Percentiles rank a stretch among this genome's conserved stretches.
Evolutionary conservation across 768 basidiomycete species (phyloP).

Genomic region (Fomitopsis serialis): DNA sequence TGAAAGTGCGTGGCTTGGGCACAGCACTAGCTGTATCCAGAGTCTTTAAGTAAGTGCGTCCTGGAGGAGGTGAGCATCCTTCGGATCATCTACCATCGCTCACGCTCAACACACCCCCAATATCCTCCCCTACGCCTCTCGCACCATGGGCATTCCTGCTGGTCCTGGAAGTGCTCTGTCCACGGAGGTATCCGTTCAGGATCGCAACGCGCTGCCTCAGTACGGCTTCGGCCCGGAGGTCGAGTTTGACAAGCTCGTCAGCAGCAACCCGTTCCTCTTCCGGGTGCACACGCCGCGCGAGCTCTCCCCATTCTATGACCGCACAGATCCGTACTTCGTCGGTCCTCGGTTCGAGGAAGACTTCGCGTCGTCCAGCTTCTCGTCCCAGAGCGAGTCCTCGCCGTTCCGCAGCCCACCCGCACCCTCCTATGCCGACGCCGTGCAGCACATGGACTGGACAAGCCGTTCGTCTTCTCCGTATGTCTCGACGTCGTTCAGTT

Average conservation of each 20-base stretch:
- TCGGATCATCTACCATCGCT: background rate
- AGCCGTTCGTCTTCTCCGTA: conserved; percentile 65
- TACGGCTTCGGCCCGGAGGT: conserved; percentile 65
- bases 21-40: background rate
- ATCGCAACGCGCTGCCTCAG: conserved; percentile 47
- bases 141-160: background rate
- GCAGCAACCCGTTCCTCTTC: conserved; percentile 70
- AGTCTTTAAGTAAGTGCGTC: background rate
- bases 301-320: conserved; percentile 44
- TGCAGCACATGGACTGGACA: conserved; percentile 72
- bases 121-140: background rate
- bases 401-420: conserved; percentile 22
- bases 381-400: conserved; percentile 18
- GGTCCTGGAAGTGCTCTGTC: background rate
- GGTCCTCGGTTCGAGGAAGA: conserved; percentile 56
- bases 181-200: conserved; percentile 7
- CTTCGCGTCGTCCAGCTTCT: conserved; percentile 21
- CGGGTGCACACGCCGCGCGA: conserved; percentile 75
- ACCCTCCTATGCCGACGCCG: conserved; percentile 55
- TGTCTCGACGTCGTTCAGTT: conserved; percentile 75
- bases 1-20: conserved; percentile 1
- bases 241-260: conserved; percentile 55
- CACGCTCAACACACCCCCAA: background rate
- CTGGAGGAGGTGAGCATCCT: background rate
- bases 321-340: conserved; percentile 59